Evolutionary conservation across 2,329 filamentous ascomycete species (phyloP).

Genomic region (Calonectria pseudoturangicola): DNA sequence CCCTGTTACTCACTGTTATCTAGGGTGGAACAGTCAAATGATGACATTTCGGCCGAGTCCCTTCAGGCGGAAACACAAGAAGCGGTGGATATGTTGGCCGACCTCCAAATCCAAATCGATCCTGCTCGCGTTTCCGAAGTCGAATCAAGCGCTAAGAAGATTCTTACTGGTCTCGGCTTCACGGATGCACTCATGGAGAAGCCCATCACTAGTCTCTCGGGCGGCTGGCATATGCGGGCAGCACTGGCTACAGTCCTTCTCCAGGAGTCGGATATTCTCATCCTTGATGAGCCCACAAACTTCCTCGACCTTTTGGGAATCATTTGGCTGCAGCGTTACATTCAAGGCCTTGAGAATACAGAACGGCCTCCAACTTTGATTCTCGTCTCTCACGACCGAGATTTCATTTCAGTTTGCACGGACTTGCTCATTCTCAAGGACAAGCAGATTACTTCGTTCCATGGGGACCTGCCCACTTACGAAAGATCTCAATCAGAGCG

Average conservation of each 20-base stretch:
- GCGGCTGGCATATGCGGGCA: slow-evolving; percentile 85
- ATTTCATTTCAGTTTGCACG: slow-evolving; percentile 85
- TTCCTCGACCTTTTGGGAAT: slow-evolving; percentile 89
- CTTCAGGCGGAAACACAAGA: slow-evolving; percentile 80
- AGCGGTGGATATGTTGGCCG: slow-evolving; percentile 81
- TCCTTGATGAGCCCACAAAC: slow-evolving; percentile 92
- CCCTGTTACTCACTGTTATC: neutral
- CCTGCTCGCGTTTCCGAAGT: slow-evolving; percentile 77
- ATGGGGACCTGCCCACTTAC: slow-evolving; percentile 83
- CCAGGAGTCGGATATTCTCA: slow-evolving; percentile 84
- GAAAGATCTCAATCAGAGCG: slow-evolving; percentile 81
- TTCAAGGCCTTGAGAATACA: slow-evolving; percentile 73
- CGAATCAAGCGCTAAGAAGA: slow-evolving; percentile 79
- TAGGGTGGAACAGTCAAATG: slow-evolving; percentile 70
- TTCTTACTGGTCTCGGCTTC: slow-evolving; percentile 84
- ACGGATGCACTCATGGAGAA: slow-evolving; percentile 76
- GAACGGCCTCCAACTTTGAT: slow-evolving; percentile 79
- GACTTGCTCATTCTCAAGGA: slow-evolving; percentile 86
- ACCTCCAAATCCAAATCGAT: slow-evolving; percentile 81
- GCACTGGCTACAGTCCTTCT: slow-evolving; percentile 80
- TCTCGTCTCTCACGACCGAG: slow-evolving; percentile 89
- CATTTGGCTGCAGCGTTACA: slow-evolving; percentile 87
- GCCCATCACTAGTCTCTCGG: slow-evolving; percentile 80
- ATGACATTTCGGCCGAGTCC: slow-evolving; percentile 73
- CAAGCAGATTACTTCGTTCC: slow-evolving; percentile 82